Evolutionary conservation across 768 basidiomycete genomes (phyloP).

Genomic region (Boletus rubescentipes): DNA sequence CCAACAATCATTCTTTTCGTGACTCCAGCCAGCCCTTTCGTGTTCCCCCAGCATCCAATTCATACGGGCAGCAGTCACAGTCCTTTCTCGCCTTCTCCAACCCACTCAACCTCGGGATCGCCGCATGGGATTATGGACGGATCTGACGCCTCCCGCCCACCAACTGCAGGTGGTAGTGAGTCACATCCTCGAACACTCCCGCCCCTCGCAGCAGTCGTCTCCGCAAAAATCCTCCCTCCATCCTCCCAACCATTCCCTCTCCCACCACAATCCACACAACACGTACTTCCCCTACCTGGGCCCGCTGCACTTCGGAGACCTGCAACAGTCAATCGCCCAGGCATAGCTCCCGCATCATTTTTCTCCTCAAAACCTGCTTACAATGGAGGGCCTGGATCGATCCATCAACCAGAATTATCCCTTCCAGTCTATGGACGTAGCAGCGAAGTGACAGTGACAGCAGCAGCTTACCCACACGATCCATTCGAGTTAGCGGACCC

Average conservation of each 20-base stretch:
- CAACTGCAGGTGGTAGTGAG: slow-evolving; percentile 50
- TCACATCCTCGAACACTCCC: slow-evolving; percentile 57
- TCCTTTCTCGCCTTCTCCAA: slow-evolving; percentile 66
- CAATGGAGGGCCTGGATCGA: slow-evolving; percentile 53
- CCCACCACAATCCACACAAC: slow-evolving; percentile 43
- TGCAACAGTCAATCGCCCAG: slow-evolving; percentile 61
- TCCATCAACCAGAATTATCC: slow-evolving; percentile 45
- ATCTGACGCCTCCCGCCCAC: slow-evolving; percentile 50
- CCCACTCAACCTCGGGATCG: slow-evolving; percentile 46
- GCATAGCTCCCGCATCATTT: slow-evolving; percentile 69
- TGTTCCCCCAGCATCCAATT: slow-evolving; percentile 48
- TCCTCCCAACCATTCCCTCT: slow-evolving; percentile 39
- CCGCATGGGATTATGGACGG: slow-evolving; percentile 42
- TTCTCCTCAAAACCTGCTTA: slow-evolving; percentile 48
- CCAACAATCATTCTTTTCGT: slow-evolving; percentile 69
- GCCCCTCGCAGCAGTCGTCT: slow-evolving; percentile 74
- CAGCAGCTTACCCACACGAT: slow-evolving; percentile 30
- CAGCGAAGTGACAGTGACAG: slow-evolving; percentile 38
- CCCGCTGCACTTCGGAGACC: slow-evolving; percentile 56
- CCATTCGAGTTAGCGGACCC: slow-evolving; percentile 28
- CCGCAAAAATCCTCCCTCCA: slow-evolving; percentile 60
- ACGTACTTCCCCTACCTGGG: slow-evolving; percentile 58
- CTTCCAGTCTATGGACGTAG: slow-evolving; percentile 40
- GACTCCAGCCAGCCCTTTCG: slow-evolving; percentile 82
- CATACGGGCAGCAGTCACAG: slow-evolving; percentile 48